Base-by-base conservation (phyloP, 768 basidiomycete genomes). In the Myochromella boudieri region DNA sequence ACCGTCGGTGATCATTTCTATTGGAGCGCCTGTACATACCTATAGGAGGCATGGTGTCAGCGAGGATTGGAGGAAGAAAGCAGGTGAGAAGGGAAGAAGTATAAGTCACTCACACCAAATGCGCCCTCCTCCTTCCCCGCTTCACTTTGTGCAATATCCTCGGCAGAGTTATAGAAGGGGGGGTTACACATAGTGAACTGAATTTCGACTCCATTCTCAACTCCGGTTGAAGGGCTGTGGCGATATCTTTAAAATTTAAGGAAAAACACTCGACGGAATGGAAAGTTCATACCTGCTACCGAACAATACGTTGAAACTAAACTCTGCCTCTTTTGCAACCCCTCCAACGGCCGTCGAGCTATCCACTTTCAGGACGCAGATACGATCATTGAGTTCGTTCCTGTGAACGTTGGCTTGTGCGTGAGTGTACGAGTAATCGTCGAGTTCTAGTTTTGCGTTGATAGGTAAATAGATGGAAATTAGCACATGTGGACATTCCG, bases 151-250 rank as follows among this genome's bases (percentile, higher is more conserved):
- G 58, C 53, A 6, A 93, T 76, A 48, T 98, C 95, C 24, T 83
- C 80, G 1, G 63, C 59, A 46, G 83, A 88, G n/a, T 71, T 61
- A 60, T 97, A 98, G 65, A 99, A 99, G 0, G 95, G 95, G 0
- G 95, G 95, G 63, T 98, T 99, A 67, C 95, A 97, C 83, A 98
- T 91, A 0, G 84, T 82, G 54, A 95, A 92, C 47, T 87, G 80
- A 57, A 84, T 81, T 3, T 79, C 82, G 42, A 52, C 45, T n/a
- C 46, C 60, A 59, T 41, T 46, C 52, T 29, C 37, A 51, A n/a
- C n/a, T n/a, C n/a, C n/a, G 10, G 6, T n/a, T 34, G 33, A 34
- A 17, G 6, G 5, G 5, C 6, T 34, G 33, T n/a, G n/a, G 14
- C n/a, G 14, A 14, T 34, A 17, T n/a, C n/a, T n/a, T n/a, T n/a